Conservation (phyloP, 1,284 basidiomycete genomes). For the Entoloma clypeatum region DNA sequence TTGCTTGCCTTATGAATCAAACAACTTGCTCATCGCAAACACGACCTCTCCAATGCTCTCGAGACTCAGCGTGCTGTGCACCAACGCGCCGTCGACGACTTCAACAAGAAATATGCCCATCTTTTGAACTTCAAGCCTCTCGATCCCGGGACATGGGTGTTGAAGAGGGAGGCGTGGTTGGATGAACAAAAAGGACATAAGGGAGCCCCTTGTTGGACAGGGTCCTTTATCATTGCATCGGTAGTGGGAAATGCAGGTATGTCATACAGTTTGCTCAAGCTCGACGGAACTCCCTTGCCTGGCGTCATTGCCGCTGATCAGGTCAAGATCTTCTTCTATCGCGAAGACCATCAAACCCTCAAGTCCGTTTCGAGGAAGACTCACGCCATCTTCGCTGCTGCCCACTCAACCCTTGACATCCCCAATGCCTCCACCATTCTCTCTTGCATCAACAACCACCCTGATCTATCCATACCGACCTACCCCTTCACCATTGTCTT, state of each 20-base stretch:
- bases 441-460: too few species aligned
- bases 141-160: constrained; percentile 25
- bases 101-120: constrained; percentile 15
- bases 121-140: constrained; percentile 16
- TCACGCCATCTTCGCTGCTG: too few species aligned
- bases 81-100: constrained; percentile 22
- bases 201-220: constrained; percentile 23
- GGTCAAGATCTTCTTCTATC: constrained; percentile 27
- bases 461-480: too few species aligned
- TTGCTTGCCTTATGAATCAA: constrained; percentile 23
- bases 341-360: constrained; percentile 22
- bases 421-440: too few species aligned
- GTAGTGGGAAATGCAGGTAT: constrained; percentile 9
- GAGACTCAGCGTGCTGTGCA: constrained; percentile 14
- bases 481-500: too few species aligned
- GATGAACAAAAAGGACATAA: constrained; percentile 29
- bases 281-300: constrained; percentile 24
- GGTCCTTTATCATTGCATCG: constrained; percentile 28
- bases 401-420: too few species aligned
- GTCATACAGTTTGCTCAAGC: constrained; percentile 22
- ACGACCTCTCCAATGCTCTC: constrained; percentile 15
- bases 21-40: constrained; percentile 23
- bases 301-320: constrained; percentile 20
- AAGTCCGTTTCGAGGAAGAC: too few species aligned
- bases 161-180: constrained; percentile 27